Conservation (phyloP, 768 basidiomycete species). For the Agaricus subrufescens region DNA sequence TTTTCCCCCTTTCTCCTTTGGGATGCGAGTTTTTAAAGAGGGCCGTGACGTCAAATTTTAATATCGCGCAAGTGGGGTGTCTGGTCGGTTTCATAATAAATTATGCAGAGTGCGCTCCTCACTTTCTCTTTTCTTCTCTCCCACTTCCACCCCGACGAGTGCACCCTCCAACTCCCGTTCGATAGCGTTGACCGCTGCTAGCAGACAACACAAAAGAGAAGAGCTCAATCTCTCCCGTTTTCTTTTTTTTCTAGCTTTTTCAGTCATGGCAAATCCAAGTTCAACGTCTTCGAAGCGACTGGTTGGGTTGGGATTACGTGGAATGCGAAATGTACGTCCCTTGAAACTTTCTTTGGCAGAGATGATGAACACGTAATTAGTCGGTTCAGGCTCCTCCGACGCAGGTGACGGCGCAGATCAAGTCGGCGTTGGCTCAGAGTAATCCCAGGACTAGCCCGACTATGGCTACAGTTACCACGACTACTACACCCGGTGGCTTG, state of each 20-base stretch:
- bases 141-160: too few species aligned
- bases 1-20: not conserved
- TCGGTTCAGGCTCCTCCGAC: not conserved
- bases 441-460: constrained; percentile 1
- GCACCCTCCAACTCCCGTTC: too few species aligned
- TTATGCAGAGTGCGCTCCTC: too few species aligned
- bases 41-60: too few species aligned
- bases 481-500: not conserved
- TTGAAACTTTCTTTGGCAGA: not conserved
- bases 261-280: constrained; percentile 1
- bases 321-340: constrained; percentile 1
- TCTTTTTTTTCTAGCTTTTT: too few species aligned
- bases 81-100: too few species aligned
- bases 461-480: not conserved
- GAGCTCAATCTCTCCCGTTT: too few species aligned
- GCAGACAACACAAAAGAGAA: not conserved
- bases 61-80: too few species aligned
- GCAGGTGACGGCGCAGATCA: not conserved
- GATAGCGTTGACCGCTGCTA: too few species aligned
- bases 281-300: constrained; percentile 5
- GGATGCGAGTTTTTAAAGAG: too few species aligned
- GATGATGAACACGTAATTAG: not conserved
- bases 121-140: too few species aligned
- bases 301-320: constrained; percentile 3
- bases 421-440: not conserved